These are phyloP conservation scores for Acanthamoeba rhysodes DNA, from an alignment of 208 protist species.

Conservation along the genomic window DNA sequence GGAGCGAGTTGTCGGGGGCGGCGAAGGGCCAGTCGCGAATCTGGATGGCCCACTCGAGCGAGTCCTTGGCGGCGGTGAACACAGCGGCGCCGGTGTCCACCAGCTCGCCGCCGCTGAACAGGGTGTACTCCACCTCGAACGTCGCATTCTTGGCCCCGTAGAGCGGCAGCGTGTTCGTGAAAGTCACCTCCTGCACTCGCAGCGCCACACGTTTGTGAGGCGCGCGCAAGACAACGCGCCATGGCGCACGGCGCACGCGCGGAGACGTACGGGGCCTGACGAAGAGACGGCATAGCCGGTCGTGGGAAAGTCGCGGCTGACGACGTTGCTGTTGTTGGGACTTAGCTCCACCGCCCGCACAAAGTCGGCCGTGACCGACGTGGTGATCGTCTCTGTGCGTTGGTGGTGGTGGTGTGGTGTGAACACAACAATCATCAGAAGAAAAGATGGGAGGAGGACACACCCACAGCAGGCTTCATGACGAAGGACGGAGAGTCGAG, in stretches of 20 bases:
- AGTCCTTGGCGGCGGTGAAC: background rate
- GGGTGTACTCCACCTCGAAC: background rate
- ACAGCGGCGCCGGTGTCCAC: background rate
- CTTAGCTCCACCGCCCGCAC: background rate
- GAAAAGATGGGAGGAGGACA: background rate
- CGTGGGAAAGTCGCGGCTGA: background rate
- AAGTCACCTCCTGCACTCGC: background rate
- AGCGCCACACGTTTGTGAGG: background rate
- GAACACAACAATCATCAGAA: too few relatives aligned
- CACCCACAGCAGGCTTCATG: background rate
- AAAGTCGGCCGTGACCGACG: background rate
- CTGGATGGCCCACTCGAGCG: background rate
- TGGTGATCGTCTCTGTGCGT: background rate
- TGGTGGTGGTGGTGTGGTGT: background rate
- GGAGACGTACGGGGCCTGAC: background rate
- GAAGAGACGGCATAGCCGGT: background rate
- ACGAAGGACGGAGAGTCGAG: background rate
- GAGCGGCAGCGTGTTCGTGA: background rate
- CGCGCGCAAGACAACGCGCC: background rate
- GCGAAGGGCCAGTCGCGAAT: conserved; percentile 3
- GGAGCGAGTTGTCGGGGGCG: background rate
- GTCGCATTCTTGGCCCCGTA: background rate
- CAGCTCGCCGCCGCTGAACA: background rate
- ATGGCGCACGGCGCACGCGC: background rate
- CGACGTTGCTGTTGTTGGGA: background rate